Percentiles rank a stretch among this genome's conserved stretches.
Conservation (phyloP, 805 yeast genomes). For the Candida odintsovae region DNA sequence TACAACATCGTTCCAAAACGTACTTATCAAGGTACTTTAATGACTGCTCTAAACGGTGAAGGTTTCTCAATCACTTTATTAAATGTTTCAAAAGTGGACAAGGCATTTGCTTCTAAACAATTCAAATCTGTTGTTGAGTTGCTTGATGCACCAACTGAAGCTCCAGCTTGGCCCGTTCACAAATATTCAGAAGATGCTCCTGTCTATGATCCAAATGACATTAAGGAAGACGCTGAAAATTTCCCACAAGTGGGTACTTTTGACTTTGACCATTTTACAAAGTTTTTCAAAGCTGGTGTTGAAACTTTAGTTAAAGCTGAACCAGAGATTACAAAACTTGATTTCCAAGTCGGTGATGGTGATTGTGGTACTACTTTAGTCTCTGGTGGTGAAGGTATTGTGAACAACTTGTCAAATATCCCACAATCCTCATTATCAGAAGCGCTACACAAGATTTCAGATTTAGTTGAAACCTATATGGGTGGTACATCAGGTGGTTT, state of each 20-base stretch:
- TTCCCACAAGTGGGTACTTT: conserved; percentile 31
- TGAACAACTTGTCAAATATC: conserved; percentile 42
- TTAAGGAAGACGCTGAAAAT: conserved; percentile 26
- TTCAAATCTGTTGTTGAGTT: conserved; percentile 39
- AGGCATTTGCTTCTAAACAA: conserved; percentile 24
- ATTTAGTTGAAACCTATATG: conserved; percentile 84
- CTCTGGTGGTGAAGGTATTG: conserved; percentile 72
- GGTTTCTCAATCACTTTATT: conserved; percentile 84
- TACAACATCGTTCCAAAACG: conserved; percentile 62
- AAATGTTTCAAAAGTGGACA: conserved; percentile 52
- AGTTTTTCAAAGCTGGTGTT: conserved; percentile 43
- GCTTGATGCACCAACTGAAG: conserved; percentile 68
- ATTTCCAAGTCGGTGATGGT: conserved; percentile 92
- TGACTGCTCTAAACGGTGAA: conserved; percentile 87
- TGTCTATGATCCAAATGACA: conserved; percentile 21
- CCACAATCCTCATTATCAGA: conserved; percentile 39
- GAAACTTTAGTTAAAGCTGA: conserved; percentile 55
- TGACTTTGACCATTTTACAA: conserved; percentile 27
- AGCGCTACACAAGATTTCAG: conserved; percentile 68
- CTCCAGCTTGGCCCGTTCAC: conserved; percentile 68
- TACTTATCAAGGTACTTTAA: conserved; percentile 69
- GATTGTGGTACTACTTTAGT: conserved; percentile 93
- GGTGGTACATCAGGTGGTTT: conserved; percentile 97
- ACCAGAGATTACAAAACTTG: conserved; percentile 79
- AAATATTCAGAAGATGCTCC: conserved; percentile 26